Evolutionary conservation across 257 asterid species (phyloP), one percentile per base, ranked within the genome.

Genomic region (Thymus mandschuricus): DNA sequence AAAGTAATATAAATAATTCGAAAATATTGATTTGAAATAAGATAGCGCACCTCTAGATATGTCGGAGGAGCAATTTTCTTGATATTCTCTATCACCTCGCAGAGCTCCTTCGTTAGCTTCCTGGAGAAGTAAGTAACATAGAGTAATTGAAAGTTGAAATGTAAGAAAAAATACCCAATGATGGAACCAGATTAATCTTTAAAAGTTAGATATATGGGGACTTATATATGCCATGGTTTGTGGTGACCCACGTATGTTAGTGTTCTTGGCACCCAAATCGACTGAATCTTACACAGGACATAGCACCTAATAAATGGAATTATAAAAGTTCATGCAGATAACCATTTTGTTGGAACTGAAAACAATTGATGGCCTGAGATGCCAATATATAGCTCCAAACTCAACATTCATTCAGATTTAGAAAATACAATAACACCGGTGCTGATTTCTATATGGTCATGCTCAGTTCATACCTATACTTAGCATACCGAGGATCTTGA

Each of bases 31-130:
- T n/a, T n/a, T n/a, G n/a, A n/a, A n/a, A n/a, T n/a, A n/a, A n/a
- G n/a, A n/a, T n/a, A n/a, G n/a, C n/a, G n/a, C n/a, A n/a, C n/a
- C n/a, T n/a, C n/a, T n/a, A n/a, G n/a, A n/a, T n/a, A n/a, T n/a
- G n/a, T n/a, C n/a, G n/a, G n/a, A n/a, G n/a, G n/a, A n/a, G n/a
- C n/a, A n/a, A n/a, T n/a, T n/a, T n/a, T n/a, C n/a, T n/a, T 75
- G 81, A 72, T 92, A 72, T 83, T 69, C 69, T 95, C 98, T 70
- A 95, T 82, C 76, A 95, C 97, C 80, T 88, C 97, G 38, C 99
- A 92, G 48, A 95, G 88, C 86, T 89, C 98, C 89, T 92, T 92
- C 12, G 98, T 92, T 41, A 95, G 96, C 82, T 92, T 88, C 72
- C 99, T 95, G 91, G 60, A 59, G 45, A 70, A 60, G 57, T 54